Percentiles rank a stretch among this genome's conserved stretches.
These are phyloP conservation scores for Coemansia sp. DNA, from an alignment of 192 early-diverging fungal species.

Conservation along the genomic window DNA sequence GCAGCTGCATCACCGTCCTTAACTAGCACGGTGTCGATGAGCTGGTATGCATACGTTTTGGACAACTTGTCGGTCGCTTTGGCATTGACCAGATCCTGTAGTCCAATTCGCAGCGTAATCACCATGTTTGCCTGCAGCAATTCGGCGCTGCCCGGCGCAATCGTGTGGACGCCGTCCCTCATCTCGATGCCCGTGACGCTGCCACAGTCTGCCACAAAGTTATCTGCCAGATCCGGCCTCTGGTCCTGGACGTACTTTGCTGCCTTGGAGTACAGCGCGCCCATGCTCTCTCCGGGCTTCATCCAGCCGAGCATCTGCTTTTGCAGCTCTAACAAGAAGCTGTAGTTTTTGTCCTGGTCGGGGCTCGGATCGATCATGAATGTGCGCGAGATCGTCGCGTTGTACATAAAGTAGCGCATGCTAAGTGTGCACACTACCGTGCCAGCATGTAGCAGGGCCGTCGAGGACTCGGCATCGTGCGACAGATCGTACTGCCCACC, in stretches of 20 bases:
- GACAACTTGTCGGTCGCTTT: slow-evolving; percentile 68
- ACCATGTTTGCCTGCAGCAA: slow-evolving; percentile 80
- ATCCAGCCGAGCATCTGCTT: slow-evolving; percentile 68
- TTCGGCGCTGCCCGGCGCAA: slow-evolving; percentile 69
- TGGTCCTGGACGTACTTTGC: slow-evolving; percentile 68
- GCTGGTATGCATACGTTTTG: slow-evolving; percentile 78
- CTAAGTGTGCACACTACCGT: slow-evolving; percentile 92
- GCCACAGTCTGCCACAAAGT: slow-evolving; percentile 87
- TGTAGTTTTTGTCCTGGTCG: slow-evolving; percentile 90
- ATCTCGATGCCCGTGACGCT: slow-evolving; percentile 94
- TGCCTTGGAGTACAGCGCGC: slow-evolving; percentile 74
- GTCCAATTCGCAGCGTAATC: slow-evolving; percentile 79
- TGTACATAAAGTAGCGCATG: slow-evolving; percentile 92
- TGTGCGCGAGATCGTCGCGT: slow-evolving; percentile 91
- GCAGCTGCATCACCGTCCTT: slow-evolving; percentile 17
- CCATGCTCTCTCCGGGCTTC: slow-evolving; percentile 71
- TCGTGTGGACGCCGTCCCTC: slow-evolving; percentile 75
- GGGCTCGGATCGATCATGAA: slow-evolving; percentile 87
- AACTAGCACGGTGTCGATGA: slow-evolving; percentile 84
- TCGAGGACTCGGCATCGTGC: slow-evolving; percentile 73
- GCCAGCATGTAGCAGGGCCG: slow-evolving; percentile 76
- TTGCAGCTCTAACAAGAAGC: slow-evolving; percentile 85
- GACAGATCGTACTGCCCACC: slow-evolving; percentile 91
- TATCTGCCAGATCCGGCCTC: slow-evolving; percentile 80
- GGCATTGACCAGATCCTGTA: slow-evolving; percentile 79